phyloP scores from a whole-genome alignment of 805 yeast genomes.

The Kodamaea hsintzibuensis region DNA sequence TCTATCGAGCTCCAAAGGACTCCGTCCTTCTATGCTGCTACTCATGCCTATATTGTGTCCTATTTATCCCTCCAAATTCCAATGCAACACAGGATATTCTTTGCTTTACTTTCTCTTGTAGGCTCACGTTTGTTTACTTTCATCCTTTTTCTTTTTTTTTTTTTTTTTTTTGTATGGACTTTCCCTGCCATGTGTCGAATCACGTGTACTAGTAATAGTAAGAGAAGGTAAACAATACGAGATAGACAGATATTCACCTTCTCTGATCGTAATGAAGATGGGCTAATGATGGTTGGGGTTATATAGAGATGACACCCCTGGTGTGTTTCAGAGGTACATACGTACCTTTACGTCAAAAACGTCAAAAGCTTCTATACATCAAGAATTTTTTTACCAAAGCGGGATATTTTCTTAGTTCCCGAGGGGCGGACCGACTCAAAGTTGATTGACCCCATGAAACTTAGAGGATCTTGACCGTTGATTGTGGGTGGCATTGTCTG shows the following conservation, averaged over 20 bases:
- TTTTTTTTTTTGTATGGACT: neutral
- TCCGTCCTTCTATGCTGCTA: conserved; percentile 4
- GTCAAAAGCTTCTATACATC: conserved; percentile 1
- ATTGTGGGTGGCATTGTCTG: neutral
- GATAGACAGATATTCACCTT: neutral
- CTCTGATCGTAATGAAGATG: neutral
- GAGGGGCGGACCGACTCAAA: neutral
- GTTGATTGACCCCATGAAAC: neutral
- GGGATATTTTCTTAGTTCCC: neutral
- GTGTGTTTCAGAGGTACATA: neutral
- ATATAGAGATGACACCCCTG: neutral
- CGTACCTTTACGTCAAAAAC: conserved; percentile 1
- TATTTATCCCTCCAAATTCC: neutral
- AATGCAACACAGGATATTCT: neutral
- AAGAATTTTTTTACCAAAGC: neutral
- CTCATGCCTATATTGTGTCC: conserved; percentile 6
- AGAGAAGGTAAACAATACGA: neutral
- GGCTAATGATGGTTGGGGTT: neutral
- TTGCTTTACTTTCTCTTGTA: neutral
- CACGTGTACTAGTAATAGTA: neutral
- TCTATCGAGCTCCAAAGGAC: conserved; percentile 30
- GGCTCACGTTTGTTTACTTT: neutral
- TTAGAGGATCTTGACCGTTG: neutral
- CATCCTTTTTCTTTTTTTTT: neutral
- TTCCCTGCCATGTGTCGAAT: neutral